phyloP scores from a whole-genome alignment of 2,329 filamentous ascomycete genomes.

The Sarocladium brachiariae region DNA sequence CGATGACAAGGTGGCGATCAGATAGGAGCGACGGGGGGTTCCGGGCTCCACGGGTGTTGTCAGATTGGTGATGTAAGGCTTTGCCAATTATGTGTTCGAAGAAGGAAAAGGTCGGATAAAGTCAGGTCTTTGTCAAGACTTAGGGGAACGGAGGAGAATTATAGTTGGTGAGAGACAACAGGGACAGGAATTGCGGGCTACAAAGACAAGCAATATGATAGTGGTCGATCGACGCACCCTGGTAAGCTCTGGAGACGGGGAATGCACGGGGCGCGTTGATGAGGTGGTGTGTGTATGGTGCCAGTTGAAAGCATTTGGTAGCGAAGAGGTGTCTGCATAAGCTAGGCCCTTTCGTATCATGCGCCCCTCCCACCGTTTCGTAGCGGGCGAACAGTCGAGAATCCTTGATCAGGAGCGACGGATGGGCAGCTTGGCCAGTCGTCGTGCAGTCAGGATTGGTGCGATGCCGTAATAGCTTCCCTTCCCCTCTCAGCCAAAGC shows the following conservation, averaged over 20 bases:
- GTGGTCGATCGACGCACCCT: slow-evolving; percentile 6
- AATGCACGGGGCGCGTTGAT: not conserved
- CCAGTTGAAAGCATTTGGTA: slow-evolving; percentile 1
- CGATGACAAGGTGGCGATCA: too few species aligned
- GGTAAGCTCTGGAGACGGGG: not conserved
- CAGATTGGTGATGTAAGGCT: too few species aligned
- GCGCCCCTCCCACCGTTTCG: slow-evolving; percentile 9
- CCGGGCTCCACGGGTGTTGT: too few species aligned
- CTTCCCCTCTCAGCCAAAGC: not conserved
- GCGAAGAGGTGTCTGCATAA: slow-evolving; percentile 5
- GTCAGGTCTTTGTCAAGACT: too few species aligned
- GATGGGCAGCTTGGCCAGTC: not conserved
- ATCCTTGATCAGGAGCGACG: not conserved
- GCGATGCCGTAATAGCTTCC: slow-evolving; percentile 8
- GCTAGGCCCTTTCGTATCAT: slow-evolving; percentile 8
- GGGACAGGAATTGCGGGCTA: not conserved
- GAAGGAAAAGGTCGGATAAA: too few species aligned
- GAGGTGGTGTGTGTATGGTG: not conserved
- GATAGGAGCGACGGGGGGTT: too few species aligned
- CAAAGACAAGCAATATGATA: slow-evolving; percentile 6
- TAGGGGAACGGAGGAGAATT: too few species aligned
- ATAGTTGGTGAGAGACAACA: not conserved
- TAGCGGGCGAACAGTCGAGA: slow-evolving; percentile 4
- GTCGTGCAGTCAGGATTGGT: not conserved
- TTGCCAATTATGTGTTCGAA: too few species aligned